These are phyloP conservation scores for Pachysandra terminalis DNA, from an alignment of 164 flowering plant genomes.

Conservation along the genomic window DNA sequence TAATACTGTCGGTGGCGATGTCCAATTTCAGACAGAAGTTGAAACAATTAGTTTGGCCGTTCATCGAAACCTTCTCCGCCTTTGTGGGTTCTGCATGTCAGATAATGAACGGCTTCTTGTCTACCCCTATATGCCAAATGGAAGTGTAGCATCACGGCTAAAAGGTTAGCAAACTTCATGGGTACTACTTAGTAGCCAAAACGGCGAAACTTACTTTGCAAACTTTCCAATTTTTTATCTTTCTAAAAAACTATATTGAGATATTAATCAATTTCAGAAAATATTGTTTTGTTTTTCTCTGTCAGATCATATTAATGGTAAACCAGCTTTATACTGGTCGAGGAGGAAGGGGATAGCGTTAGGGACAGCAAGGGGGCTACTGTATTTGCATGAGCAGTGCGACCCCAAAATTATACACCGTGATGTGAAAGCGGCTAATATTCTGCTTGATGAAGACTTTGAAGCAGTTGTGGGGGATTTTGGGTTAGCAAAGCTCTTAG, in stretches of 20 bases:
- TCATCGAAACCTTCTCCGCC: constrained; percentile 5
- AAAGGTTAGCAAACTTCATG: constrained; percentile 34
- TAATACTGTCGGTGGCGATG: constrained; percentile 68
- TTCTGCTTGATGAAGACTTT: no score
- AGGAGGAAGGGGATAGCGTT: constrained; percentile 71
- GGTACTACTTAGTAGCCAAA: neutral
- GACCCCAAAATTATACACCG: no score
- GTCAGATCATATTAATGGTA: constrained; percentile 52
- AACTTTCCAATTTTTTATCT: no score
- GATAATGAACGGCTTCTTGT: constrained; percentile 4
- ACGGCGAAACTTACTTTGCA: no score
- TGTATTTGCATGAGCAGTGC: no score
- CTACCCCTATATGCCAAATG: no score
- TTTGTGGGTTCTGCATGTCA: constrained; percentile 3
- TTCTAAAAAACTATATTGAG: no score
- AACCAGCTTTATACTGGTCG: constrained; percentile 74
- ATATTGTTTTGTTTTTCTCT: constrained; percentile 1
- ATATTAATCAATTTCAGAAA: neutral
- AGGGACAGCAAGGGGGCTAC: constrained; percentile 95
- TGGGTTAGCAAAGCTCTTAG: no score
- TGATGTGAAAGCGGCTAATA: no score
- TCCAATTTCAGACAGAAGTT: no score
- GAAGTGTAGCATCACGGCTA: constrained; percentile 74
- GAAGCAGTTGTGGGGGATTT: no score
- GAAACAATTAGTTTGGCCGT: neutral